Percentiles rank a stretch among this genome's conserved stretches.
Conservation (phyloP, 495 filamentous ascomycete genomes). For the Immersiella caudata region DNA sequence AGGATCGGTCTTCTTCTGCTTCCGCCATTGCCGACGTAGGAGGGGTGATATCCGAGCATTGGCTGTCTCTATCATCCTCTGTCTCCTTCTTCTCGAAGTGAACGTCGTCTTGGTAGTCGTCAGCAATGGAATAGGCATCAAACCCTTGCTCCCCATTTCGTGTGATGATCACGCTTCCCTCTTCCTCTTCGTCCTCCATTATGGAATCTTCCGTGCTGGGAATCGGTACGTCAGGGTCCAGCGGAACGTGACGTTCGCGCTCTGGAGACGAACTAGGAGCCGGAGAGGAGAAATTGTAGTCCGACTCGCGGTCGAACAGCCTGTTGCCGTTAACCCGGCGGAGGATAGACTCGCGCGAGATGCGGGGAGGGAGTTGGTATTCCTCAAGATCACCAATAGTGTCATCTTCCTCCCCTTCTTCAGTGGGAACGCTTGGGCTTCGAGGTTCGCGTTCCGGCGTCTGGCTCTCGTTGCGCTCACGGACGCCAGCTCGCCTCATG, state of each 20-base stretch:
- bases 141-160: slow-evolving; percentile 61
- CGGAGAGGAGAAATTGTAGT: slow-evolving; percentile 63
- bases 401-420: slow-evolving; percentile 49
- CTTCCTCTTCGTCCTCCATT: slow-evolving; percentile 53
- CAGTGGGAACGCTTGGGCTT: slow-evolving; percentile 41
- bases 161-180: slow-evolving; percentile 68
- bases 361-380: slow-evolving; percentile 70
- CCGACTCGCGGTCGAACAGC: slow-evolving; percentile 58
- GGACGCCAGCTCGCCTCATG: slow-evolving; percentile 57
- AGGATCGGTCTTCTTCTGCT: slow-evolving; percentile 36
- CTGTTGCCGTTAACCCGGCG: slow-evolving; percentile 80
- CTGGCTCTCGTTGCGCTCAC: slow-evolving; percentile 49
- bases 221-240: slow-evolving; percentile 86
- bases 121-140: slow-evolving; percentile 75
- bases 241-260: slow-evolving; percentile 50
- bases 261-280: slow-evolving; percentile 57
- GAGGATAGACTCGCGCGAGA: slow-evolving; percentile 91
- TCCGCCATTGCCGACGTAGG: neutral
- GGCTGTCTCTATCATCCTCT: slow-evolving; percentile 30
- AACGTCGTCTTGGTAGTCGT: slow-evolving; percentile 55
- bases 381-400: slow-evolving; percentile 59
- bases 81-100: slow-evolving; percentile 40
- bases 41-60: slow-evolving; percentile 31
- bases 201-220: slow-evolving; percentile 65
- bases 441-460: slow-evolving; percentile 51